phyloP scores from a whole-genome alignment of 1,139 yeast species.

The Lodderomyces orthopsilosis region DNA sequence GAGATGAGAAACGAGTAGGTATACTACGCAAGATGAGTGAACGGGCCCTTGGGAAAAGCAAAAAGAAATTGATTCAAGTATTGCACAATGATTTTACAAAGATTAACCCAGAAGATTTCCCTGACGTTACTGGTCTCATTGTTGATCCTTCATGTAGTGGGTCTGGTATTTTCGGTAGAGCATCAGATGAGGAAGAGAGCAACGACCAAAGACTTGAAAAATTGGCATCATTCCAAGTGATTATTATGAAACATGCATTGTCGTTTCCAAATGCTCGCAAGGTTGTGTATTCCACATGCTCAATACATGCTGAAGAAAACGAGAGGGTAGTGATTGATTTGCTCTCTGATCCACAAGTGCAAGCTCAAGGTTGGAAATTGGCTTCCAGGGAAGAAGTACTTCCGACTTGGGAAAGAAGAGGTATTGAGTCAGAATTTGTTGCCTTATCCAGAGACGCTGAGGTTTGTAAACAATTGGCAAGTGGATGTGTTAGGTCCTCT shows the following conservation, averaged over 20 bases:
- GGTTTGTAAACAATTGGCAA: slow-evolving; percentile 58
- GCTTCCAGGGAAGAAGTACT: slow-evolving; percentile 62
- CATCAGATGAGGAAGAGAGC: slow-evolving; percentile 45
- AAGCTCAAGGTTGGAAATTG: slow-evolving; percentile 70
- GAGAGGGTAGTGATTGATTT: slow-evolving; percentile 85
- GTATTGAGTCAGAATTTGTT: slow-evolving; percentile 64
- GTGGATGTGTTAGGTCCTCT: slow-evolving; percentile 79
- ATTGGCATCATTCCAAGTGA: slow-evolving; percentile 80
- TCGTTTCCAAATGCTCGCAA: slow-evolving; percentile 70
- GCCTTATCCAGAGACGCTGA: slow-evolving; percentile 45
- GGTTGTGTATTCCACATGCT: slow-evolving; percentile 94
- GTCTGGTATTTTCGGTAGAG: slow-evolving; percentile 92
- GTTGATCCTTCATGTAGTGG: slow-evolving; percentile 99
- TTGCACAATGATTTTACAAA: slow-evolving; percentile 83
- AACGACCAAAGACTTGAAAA: slow-evolving; percentile 63
- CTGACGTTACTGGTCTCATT: slow-evolving; percentile 71
- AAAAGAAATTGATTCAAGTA: slow-evolving; percentile 53
- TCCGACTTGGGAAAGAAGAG: slow-evolving; percentile 85
- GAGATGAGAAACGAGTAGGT: slow-evolving; percentile 70
- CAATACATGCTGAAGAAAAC: slow-evolving; percentile 89
- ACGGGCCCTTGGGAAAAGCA: slow-evolving; percentile 64
- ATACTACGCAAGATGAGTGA: slow-evolving; percentile 75
- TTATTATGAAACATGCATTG: slow-evolving; percentile 85
- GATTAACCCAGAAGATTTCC: slow-evolving; percentile 57
- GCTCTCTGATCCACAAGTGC: slow-evolving; percentile 59